Percentiles rank a stretch among this genome's conserved stretches.
Conservation (phyloP, 2,329 filamentous ascomycete genomes). For the Tolypocladium guangdongense region DNA sequence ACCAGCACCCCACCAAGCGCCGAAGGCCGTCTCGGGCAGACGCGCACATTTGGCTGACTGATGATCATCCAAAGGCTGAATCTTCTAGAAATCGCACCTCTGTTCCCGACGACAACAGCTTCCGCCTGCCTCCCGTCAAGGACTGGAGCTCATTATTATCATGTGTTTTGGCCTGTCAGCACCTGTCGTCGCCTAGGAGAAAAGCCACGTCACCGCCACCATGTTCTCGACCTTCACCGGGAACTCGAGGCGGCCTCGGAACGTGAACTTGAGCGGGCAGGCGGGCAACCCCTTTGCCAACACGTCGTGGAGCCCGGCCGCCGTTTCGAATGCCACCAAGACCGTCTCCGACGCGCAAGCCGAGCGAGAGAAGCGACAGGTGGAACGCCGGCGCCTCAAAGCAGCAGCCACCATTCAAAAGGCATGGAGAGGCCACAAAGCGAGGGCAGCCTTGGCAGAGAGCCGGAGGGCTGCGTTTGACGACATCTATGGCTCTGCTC, state of each 20-base stretch:
- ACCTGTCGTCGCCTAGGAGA: conserved; percentile 1
- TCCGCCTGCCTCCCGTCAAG: background rate
- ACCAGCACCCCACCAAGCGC: background rate
- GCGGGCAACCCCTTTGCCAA: conserved; percentile 69
- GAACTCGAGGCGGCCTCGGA: conserved; percentile 70
- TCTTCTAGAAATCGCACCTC: conserved; percentile 5
- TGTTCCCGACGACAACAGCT: background rate
- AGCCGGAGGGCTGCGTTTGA: conserved; percentile 54
- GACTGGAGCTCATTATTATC: background rate
- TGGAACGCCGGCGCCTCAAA: conserved; percentile 65
- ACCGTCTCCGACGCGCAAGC: conserved; percentile 79
- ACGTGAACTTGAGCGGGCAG: conserved; percentile 89
- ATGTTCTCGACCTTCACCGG: conserved; percentile 96
- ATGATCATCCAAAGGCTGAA: conserved; percentile 3
- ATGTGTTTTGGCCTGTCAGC: background rate
- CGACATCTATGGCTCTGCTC: conserved; percentile 33
- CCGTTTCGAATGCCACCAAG: conserved; percentile 56
- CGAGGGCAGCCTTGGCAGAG: conserved; percentile 46
- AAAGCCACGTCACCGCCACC: conserved; percentile 8
- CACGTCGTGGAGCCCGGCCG: conserved; percentile 43
- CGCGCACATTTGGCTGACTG: background rate
- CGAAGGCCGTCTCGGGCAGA: background rate
- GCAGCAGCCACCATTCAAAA: conserved; percentile 67
- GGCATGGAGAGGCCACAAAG: conserved; percentile 68
- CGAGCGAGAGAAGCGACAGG: conserved; percentile 69